Percentiles rank a stretch among this genome's conserved stretches.
These are phyloP conservation scores for Dictyophora rubrovolvata DNA, from an alignment of 768 basidiomycete genomes.

Conservation along the genomic window DNA sequence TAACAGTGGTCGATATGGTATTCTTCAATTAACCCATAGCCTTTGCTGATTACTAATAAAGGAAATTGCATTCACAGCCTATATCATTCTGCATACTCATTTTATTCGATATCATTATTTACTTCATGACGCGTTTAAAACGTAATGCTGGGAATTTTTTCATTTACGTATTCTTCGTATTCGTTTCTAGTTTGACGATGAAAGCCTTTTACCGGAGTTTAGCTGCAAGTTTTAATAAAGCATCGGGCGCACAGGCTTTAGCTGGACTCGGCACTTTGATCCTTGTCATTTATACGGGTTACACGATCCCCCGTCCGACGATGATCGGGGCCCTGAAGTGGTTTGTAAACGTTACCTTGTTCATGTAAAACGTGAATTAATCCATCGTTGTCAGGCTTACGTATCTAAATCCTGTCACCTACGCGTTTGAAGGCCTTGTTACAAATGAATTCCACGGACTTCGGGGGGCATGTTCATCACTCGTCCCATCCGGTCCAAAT, in stretches of 20 bases:
- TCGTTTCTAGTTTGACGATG: slow-evolving; percentile 55
- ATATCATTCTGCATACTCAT: slow-evolving; percentile 38
- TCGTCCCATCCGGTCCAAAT: slow-evolving; percentile 53
- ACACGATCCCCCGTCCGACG: slow-evolving; percentile 45
- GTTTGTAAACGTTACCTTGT: slow-evolving; percentile 29
- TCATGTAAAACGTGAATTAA: slow-evolving; percentile 14
- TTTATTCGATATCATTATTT: slow-evolving; percentile 41
- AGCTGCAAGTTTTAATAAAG: slow-evolving; percentile 46
- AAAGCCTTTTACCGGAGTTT: slow-evolving; percentile 79
- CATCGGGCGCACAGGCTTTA: slow-evolving; percentile 53
- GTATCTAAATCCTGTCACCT: slow-evolving; percentile 47
- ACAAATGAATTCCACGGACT: slow-evolving; percentile 74
- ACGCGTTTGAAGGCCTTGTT: slow-evolving; percentile 66
- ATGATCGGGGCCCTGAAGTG: slow-evolving; percentile 65
- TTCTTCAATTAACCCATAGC: neutral
- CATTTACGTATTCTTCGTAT: slow-evolving; percentile 46
- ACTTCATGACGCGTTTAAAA: slow-evolving; percentile 47
- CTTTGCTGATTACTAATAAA: neutral
- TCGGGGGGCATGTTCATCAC: slow-evolving; percentile 45
- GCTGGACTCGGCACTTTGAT: slow-evolving; percentile 43
- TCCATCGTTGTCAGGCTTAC: slow-evolving; percentile 26
- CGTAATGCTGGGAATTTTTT: slow-evolving; percentile 43
- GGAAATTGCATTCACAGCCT: slow-evolving; percentile 20
- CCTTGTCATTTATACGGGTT: slow-evolving; percentile 51
- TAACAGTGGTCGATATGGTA: slow-evolving; percentile 47